These are phyloP conservation scores for Deuterostichococcus epilithicus DNA, from an alignment of 139 green algal genomes.

Conservation along the genomic window DNA sequence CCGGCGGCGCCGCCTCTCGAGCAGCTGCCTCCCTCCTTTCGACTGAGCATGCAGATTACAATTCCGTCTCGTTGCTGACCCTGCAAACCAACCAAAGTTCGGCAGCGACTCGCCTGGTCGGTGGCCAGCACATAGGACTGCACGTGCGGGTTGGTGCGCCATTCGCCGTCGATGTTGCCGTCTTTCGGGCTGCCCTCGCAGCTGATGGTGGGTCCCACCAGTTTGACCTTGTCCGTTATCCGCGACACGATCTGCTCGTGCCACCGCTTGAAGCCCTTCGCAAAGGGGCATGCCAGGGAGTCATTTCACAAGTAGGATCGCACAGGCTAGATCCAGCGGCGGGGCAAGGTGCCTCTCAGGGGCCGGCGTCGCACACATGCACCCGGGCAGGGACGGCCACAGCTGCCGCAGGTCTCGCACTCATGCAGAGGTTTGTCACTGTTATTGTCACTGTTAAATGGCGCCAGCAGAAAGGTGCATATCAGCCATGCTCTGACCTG, in stretches of 20 bases:
- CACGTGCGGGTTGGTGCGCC: slow-evolving; percentile 71
- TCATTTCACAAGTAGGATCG: too few relatives aligned
- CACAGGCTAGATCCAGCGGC: background rate
- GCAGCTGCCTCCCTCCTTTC: too few relatives aligned
- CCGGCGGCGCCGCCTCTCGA: too few relatives aligned
- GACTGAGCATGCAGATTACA: background rate
- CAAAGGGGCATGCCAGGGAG: too few relatives aligned
- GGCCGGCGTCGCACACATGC: too few relatives aligned
- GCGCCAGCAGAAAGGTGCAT: too few relatives aligned
- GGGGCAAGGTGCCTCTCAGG: background rate
- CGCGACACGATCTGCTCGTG: slow-evolving; percentile 47
- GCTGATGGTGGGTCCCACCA: slow-evolving; percentile 71
- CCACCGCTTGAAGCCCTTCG: slow-evolving; percentile 53
- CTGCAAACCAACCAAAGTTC: background rate
- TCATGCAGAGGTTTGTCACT: too few relatives aligned
- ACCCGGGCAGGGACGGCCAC: too few relatives aligned
- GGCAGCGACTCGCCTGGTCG: slow-evolving; percentile 36
- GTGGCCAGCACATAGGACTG: slow-evolving; percentile 72
- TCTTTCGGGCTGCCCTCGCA: slow-evolving; percentile 62
- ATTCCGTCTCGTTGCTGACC: background rate
- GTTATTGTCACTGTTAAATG: too few relatives aligned
- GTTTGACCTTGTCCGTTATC: slow-evolving; percentile 47
- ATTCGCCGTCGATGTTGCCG: slow-evolving; percentile 49
- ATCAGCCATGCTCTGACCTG: slow-evolving; percentile 37
- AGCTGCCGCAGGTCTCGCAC: too few relatives aligned